Evolutionary conservation across 2,329 filamentous ascomycete genomes (phyloP).

Genomic region (Aplosporella prunicola): DNA sequence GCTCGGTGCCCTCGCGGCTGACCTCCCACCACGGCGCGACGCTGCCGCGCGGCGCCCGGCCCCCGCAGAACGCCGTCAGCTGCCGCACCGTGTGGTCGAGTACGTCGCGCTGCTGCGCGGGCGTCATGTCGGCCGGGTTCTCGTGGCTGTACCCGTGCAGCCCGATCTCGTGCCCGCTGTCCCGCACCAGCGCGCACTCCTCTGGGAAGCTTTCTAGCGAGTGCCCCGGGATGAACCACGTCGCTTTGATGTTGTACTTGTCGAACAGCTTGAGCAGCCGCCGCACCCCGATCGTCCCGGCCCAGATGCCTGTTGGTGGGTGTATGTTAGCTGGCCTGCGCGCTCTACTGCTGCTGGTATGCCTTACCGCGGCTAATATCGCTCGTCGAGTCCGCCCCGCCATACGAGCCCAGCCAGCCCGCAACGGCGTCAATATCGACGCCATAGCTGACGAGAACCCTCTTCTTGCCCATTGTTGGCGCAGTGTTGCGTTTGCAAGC

Average conservation of each 20-base stretch:
- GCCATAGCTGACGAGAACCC: constrained; percentile 52
- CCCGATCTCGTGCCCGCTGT: constrained; percentile 57
- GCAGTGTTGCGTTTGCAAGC: constrained; percentile 41
- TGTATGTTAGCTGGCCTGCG: constrained; percentile 1
- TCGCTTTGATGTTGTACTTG: constrained; percentile 62
- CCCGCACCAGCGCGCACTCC: constrained; percentile 51
- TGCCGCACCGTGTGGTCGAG: constrained; percentile 65
- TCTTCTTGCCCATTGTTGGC: constrained; percentile 39
- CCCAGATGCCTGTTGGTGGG: constrained; percentile 47
- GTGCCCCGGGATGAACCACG: constrained; percentile 56
- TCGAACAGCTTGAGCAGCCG: constrained; percentile 62
- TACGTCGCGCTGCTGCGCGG: constrained; percentile 67
- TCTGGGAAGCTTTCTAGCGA: constrained; percentile 57
- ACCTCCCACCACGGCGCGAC: constrained; percentile 73
- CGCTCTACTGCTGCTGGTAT: background rate
- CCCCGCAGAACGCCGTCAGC: constrained; percentile 57
- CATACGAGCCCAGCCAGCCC: constrained; percentile 67
- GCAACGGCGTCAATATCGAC: constrained; percentile 67
- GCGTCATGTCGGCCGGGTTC: constrained; percentile 60
- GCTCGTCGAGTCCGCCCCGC: constrained; percentile 60
- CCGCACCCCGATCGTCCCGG: constrained; percentile 56
- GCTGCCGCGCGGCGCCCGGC: constrained; percentile 61
- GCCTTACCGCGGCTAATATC: constrained; percentile 58
- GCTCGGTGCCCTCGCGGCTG: constrained; percentile 55
- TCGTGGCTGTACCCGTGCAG: constrained; percentile 66